Evolutionary conservation across 208 protist genomes (phyloP), one percentile per base, ranked within the genome.

Genomic region (Crithidia expoeki): DNA sequence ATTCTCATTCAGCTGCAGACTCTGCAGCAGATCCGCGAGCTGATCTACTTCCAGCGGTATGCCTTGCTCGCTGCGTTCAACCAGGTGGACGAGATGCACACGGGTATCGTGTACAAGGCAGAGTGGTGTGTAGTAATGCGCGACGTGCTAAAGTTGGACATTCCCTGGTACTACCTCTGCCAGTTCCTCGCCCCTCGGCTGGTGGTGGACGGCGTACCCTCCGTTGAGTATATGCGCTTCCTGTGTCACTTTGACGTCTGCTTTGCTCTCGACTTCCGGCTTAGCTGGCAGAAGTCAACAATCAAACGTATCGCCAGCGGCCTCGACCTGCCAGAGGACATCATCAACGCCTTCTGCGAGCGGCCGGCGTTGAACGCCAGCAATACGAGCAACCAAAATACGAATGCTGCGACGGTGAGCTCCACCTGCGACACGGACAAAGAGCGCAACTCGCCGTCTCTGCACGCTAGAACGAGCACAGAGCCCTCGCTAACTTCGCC

Each of bases 91-190:
- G 80, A 88, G 72, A 73, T 68, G 53, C 72, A 83, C 58, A 84
- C 67, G 36, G 92, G 92, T 33, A 81, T 82, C 30, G 79, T 96
- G 53, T 93, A 89, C 72, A 95, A 96, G 81, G 73, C 86, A 7
- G 89, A 95, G 75, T 96, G 92, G 90, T 83, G 80, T 59, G 79
- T 83, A 11, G 81, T 94, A 40, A 88, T 93, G 83, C 74, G 81
- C 12, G 79, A 82, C 34, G 82, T 94, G 32, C 63, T 94, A 21
- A 77, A 81, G 23, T 55, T 95, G 7, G 86, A 95, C 57, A 67
- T 96, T 33, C 89, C 92, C 27, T 96, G 92, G 92, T 94, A 92
- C 65, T 94, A 86, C 75, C 74, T 96, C 21, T 87, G 83, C 59
- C 77, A 88, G 69, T 94, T 87, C 63, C 60, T 96, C 23, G 64